A percentile compares a stretch with the other conserved stretches of the same genome.
phyloP scores from a whole-genome alignment of 768 basidiomycete species.

The Suillus brevipes region DNA sequence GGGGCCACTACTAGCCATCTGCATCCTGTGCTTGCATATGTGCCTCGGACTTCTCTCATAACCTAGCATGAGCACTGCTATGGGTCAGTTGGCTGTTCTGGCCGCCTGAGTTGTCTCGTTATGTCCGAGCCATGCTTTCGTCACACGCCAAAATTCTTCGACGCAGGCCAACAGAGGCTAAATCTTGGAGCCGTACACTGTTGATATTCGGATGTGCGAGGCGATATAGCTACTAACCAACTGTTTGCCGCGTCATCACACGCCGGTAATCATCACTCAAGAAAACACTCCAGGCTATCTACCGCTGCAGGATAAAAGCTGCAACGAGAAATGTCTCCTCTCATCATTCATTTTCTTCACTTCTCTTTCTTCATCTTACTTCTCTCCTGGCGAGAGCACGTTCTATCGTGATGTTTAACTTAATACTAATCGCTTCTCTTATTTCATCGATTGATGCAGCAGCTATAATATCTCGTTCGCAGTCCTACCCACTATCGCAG shows the following conservation, averaged over 20 bases:
- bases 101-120: not conserved
- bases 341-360: not conserved
- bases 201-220: not conserved
- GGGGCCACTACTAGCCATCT: not conserved
- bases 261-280: not conserved
- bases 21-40: not conserved
- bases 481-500: constrained; percentile 7
- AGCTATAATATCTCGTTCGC: constrained; percentile 18
- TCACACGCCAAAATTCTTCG: not conserved
- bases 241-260: not conserved
- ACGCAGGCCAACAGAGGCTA: not conserved
- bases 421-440: constrained; percentile 10
- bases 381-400: not conserved
- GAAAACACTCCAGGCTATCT: not conserved
- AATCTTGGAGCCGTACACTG: not conserved
- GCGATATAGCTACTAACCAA: not conserved
- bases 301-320: not conserved
- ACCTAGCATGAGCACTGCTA: not conserved
- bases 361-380: not conserved
- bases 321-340: not conserved
- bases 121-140: not conserved
- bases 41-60: not conserved
- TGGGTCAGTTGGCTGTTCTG: not conserved
- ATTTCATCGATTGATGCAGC: constrained; percentile 17
- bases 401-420: constrained; percentile 15